Base-by-base conservation (phyloP, 306 rosid species). In the Corylus heterophylla region DNA sequence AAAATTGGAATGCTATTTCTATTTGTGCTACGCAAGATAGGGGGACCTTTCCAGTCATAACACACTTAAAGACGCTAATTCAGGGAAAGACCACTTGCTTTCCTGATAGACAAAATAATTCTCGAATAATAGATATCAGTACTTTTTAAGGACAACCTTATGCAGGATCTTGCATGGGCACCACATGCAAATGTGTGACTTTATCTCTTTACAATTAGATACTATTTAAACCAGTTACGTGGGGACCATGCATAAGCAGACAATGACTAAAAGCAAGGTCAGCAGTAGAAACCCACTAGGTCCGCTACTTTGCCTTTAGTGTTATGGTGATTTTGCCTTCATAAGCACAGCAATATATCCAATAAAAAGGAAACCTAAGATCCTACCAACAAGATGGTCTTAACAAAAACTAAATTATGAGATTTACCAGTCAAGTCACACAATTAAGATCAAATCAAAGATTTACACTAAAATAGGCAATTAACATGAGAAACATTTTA, bases 131-230 rank as follows among this genome's bases (percentile, higher is more conserved):
- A 42, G 45, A 42, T 42, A 42, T 42, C 8, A 42, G 45, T 42
- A 42, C 8, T 42, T 61, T 27, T 61, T 4, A 5, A 27, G 67
- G 1, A 61, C 29, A 61, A 22, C 29, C 37, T 4, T 14, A 27
- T 39, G 4, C 0, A 4, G 67, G 35, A 13, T 61, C 39, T 61
- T 61, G 17, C 39, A 61, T 12, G 39, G 39, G 67, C 39, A 27
- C 67, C 67, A 61, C 35, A 61, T 61, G 67, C 67, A 61, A 27
- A 5, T 61, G 37, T 22, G 66, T 61, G 67, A 25, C 67, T 61
- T 61, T 31, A 61, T 27, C 67, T 61, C 67, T 27, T 61, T 61
- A 27, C 16, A 59, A 22, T 25, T 59, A 59, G 39, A 37, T 59
- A 59, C 37, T 25, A 59, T 27, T 59, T 59, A 59, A 10, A 61